phyloP scores from a whole-genome alignment of 2,329 filamentous ascomycete species.

The Lasiodiplodia citricola region DNA sequence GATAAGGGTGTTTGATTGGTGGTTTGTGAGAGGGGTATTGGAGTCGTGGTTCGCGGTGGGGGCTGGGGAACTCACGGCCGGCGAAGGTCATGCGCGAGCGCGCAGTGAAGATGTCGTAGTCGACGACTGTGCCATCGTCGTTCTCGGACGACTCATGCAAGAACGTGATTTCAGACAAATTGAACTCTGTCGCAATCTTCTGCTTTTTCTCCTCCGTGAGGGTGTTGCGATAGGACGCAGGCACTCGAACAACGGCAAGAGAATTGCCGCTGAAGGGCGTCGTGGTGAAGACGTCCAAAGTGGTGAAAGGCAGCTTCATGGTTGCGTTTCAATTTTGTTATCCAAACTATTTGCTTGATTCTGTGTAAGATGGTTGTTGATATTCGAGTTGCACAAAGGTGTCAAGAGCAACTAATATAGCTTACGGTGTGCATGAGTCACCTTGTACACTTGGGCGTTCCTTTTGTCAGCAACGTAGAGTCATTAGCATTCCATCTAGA shows the following conservation, averaged over 20 bases:
- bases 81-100: constrained; percentile 61
- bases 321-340: background rate
- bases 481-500: background rate
- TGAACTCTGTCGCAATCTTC: constrained; percentile 61
- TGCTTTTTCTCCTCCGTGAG: constrained; percentile 58
- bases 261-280: constrained; percentile 58
- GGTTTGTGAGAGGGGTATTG: background rate
- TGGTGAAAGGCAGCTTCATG: constrained; percentile 41
- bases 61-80: constrained; percentile 58
- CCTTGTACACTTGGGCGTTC: background rate
- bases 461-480: background rate
- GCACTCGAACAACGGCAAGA: constrained; percentile 60
- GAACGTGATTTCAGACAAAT: constrained; percentile 64
- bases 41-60: background rate
- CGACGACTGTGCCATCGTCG: constrained; percentile 29
- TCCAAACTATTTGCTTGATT: background rate
- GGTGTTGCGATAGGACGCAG: constrained; percentile 33
- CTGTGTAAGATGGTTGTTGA: background rate
- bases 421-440: background rate
- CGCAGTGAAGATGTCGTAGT: constrained; percentile 61
- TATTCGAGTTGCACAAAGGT: background rate
- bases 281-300: constrained; percentile 56
- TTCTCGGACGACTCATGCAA: constrained; percentile 47
- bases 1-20: background rate
- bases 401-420: constrained; percentile 2